Base-by-base conservation (phyloP, 352 stramenopile genomes). In the Phytopythium vexans region DNA sequence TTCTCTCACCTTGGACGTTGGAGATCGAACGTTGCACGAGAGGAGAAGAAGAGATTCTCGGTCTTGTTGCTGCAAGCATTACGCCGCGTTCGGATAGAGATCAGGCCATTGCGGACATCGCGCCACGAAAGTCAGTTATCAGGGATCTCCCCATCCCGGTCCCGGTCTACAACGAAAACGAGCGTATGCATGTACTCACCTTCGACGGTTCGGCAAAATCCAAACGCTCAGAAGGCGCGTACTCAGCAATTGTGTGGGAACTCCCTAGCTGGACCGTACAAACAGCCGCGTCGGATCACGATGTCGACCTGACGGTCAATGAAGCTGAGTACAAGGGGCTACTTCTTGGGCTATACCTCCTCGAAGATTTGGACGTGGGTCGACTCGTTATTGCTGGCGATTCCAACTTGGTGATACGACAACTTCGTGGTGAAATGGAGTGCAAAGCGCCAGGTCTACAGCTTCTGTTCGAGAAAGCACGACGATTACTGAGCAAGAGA, bases 361-460 rank as follows among this genome's bases (percentile, higher is more conserved):
- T 56, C 5, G 39, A 47, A 3, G 8, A 11, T 0, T 6, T 41
- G 9, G 40, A 49, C 21, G 9, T 6, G 8, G 8, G 9, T n/a
- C 33, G 41, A n/a, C 7, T 57, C 11, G 15, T 57, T 2, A 38
- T 57, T 8, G 49, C 9, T n/a, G 51, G 51, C 1, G 41, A 57
- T 11, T 57, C 41, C 4, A 51, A 57, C 7, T 1, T 44, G 15
- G 41, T 50, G 9, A 48, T 57, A 8, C 14, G 51, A 1, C 41
- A 57, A 7, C 21, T 57, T 1, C 51, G 51, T 11, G 51, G 51
- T 0, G 51, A 60, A 33, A 54, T 54, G 38, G 38, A 60, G 8
- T 60, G 44, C 2, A 4, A 53, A 5, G 44, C 53, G 0, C 44
- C 52, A 31, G 45, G 38, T 4, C 3, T 53, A 34, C 41, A 9